phyloP scores from a whole-genome alignment of 2,329 filamentous ascomycete genomes.

The Colletotrichum sp. region DNA sequence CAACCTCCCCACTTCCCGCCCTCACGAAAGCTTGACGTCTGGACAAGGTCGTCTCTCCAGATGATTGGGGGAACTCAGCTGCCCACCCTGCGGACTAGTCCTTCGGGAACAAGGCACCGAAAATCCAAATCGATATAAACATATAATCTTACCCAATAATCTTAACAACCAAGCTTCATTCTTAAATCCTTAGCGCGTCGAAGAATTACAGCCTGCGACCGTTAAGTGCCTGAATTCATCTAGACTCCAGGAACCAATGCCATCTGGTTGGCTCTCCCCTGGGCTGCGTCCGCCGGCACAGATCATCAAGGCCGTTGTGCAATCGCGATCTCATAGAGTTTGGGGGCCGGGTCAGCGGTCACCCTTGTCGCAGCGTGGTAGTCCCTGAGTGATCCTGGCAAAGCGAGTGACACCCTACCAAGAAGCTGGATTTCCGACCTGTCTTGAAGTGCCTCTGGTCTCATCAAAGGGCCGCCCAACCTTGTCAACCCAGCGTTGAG shows the following conservation, averaged over 20 bases:
- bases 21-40: neutral
- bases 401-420: neutral
- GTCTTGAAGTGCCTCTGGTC: conserved; percentile 11
- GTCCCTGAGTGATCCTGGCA: neutral
- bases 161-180: neutral
- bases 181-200: neutral
- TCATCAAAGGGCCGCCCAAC: neutral
- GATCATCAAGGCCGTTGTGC: neutral
- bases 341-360: neutral
- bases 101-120: neutral
- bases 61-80: neutral
- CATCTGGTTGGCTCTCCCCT: neutral
- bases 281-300: neutral
- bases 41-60: neutral
- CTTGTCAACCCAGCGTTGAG: neutral
- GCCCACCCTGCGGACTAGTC: neutral
- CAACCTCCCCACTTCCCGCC: neutral
- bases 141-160: neutral
- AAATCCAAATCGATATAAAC: neutral
- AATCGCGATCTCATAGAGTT: neutral
- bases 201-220: neutral
- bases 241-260: neutral
- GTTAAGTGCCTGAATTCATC: neutral
- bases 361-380: neutral
- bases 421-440: neutral